A percentile compares a stretch with the other conserved stretches of the same genome.
These are phyloP conservation scores for Hortiboletus rubellus DNA, from an alignment of 1,284 basidiomycete species.

Conservation along the genomic window DNA sequence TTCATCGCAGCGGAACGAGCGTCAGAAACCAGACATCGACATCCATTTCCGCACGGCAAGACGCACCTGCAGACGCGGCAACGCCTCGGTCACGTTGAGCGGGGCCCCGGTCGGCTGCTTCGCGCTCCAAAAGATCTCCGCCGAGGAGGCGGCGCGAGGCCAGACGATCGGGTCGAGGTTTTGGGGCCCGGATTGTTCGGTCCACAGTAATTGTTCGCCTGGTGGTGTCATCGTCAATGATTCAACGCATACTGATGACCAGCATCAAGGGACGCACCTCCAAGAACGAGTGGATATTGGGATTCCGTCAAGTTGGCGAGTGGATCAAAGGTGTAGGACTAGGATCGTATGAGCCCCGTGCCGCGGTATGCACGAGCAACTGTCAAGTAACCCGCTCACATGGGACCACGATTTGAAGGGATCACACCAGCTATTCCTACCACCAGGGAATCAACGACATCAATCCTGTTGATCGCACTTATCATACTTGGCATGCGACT, in stretches of 20 bases:
- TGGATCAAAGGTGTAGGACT: constrained; percentile 59
- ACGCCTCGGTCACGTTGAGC: constrained; percentile 57
- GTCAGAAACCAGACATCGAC: neutral
- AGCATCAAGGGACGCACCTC: constrained; percentile 36
- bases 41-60: rapidly evolving
- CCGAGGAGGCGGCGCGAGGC: constrained; percentile 60
- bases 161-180: constrained; percentile 58
- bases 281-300: constrained; percentile 45
- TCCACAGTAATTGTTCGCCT: constrained; percentile 53
- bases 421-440: constrained; percentile 53
- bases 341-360: neutral
- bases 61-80: constrained; percentile 66
- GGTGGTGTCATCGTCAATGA: neutral
- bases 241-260: neutral
- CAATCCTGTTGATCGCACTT: neutral
- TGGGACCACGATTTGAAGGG: constrained; percentile 57
- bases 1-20: neutral
- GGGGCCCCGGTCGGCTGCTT: constrained; percentile 34
- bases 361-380: neutral
- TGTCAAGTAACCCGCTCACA: constrained; percentile 27
- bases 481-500: constrained; percentile 8
- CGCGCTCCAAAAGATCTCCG: constrained; percentile 68
- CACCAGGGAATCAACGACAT: constrained; percentile 1
- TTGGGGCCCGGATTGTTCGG: constrained; percentile 52
- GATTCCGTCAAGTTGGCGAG: constrained; percentile 40